phyloP scores from a whole-genome alignment of 805 yeast genomes.

The Cyberlindnera nakhonratchasimensis region DNA sequence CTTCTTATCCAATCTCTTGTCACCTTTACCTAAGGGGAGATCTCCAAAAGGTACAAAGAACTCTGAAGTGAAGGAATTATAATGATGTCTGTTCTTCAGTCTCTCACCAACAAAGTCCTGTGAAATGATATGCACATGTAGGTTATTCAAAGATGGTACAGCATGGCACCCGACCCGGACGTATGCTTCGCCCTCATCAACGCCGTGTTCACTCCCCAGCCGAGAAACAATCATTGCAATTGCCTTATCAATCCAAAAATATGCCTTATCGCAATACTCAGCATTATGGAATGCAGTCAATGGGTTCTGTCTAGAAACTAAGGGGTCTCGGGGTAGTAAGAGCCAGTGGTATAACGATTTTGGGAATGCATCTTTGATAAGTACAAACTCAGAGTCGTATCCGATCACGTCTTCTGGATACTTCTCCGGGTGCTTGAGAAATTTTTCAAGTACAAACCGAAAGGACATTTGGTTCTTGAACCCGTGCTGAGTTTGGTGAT shows the following conservation, averaged over 20 bases:
- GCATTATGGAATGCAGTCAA: conserved; percentile 28
- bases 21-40: conserved; percentile 42
- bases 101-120: conserved; percentile 52
- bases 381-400: conserved; percentile 49
- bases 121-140: conserved; percentile 73
- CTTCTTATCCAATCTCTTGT: conserved; percentile 38
- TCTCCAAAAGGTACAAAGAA: conserved; percentile 59
- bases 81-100: conserved; percentile 63
- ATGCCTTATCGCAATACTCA: conserved; percentile 12
- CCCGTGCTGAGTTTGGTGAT: too few species aligned
- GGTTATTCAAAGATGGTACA: conserved; percentile 62
- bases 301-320: conserved; percentile 48
- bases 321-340: conserved; percentile 49
- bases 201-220: conserved; percentile 17
- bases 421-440: conserved; percentile 45
- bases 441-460: conserved; percentile 44
- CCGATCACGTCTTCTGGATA: conserved; percentile 38
- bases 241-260: conserved; percentile 18
- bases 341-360: conserved; percentile 60
- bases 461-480: conserved; percentile 28
- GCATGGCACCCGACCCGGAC: conserved; percentile 65
- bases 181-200: conserved; percentile 23
- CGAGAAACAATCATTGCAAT: conserved; percentile 1
- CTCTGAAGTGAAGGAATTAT: conserved; percentile 61
- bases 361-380: conserved; percentile 60